Evolutionary conservation across 73 alveolate species (phyloP).

Genomic region (Effrenium voratum): DNA sequence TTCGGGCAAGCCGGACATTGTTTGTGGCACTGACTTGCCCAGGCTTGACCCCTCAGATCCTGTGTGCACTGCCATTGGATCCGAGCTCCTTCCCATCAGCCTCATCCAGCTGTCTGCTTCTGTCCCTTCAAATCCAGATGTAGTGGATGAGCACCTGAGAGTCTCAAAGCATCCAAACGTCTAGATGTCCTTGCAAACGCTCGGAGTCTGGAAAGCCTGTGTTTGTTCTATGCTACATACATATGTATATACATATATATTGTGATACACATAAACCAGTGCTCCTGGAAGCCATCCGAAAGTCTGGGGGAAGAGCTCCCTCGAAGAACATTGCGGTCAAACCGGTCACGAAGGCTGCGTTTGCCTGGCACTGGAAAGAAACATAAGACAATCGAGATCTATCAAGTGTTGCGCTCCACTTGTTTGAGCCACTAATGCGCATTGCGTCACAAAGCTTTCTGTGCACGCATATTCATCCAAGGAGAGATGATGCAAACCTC

Average conservation of each 20-base stretch:
- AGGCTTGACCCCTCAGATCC: too few relatives aligned
- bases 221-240: neutral
- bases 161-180: neutral
- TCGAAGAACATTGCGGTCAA: slow-evolving; percentile 32
- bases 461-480: neutral
- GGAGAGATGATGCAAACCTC: neutral
- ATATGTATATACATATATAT: too few relatives aligned
- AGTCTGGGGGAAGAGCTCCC: neutral
- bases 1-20: too few relatives aligned
- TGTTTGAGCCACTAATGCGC: neutral
- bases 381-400: neutral
- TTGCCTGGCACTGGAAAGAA: neutral
- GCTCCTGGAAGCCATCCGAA: neutral
- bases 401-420: neutral
- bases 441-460: neutral
- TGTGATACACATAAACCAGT: neutral
- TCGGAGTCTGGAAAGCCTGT: neutral
- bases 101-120: too few relatives aligned
- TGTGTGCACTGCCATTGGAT: too few relatives aligned
- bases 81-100: too few relatives aligned
- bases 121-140: too few relatives aligned
- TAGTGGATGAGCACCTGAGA: neutral
- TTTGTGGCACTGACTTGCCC: too few relatives aligned
- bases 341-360: slow-evolving; percentile 38
- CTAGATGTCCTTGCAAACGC: too few relatives aligned